Conservation (phyloP, 2,329 filamentous ascomycete species). For the Dothideomycetes sp. region DNA sequence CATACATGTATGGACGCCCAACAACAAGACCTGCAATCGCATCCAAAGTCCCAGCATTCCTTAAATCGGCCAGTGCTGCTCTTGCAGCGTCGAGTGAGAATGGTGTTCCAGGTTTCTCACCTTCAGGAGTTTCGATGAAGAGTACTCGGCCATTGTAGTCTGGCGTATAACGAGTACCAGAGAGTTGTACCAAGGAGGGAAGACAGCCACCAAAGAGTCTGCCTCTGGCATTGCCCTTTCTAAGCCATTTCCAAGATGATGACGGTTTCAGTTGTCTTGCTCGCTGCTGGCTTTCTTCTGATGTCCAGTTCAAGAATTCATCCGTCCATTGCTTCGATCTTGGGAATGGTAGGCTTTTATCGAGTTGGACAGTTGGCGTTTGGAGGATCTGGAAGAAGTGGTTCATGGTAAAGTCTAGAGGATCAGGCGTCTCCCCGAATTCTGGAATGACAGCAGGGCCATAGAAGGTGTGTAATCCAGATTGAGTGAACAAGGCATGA, state of each 20-base stretch:
- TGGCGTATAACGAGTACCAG: constrained; percentile 6
- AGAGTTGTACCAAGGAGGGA: constrained; percentile 10
- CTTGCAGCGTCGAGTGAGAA: constrained; percentile 3
- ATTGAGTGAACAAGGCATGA: constrained; percentile 19
- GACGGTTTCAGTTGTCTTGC: not conserved
- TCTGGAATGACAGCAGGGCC: constrained; percentile 22
- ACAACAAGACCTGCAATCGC: constrained; percentile 11
- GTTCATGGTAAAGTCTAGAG: constrained; percentile 16
- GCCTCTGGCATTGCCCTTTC: constrained; percentile 11
- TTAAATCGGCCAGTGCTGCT: constrained; percentile 6
- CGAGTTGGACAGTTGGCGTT: not conserved
- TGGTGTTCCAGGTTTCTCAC: not conserved
- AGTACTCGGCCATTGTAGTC: constrained; percentile 6
- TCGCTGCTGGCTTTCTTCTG: not conserved
- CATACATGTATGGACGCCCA: constrained; percentile 14
- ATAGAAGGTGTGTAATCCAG: constrained; percentile 23
- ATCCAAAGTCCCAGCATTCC: constrained; percentile 6
- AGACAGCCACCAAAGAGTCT: constrained; percentile 13
- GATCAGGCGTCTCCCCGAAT: constrained; percentile 20
- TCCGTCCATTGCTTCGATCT: not conserved
- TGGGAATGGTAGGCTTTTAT: not conserved
- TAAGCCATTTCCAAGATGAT: constrained; percentile 15
- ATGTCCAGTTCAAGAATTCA: constrained; percentile 11
- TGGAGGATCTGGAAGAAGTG: constrained; percentile 16
- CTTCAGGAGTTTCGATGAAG: constrained; percentile 14